phyloP scores from a whole-genome alignment of 768 basidiomycete species.

The Mycena haematopus region DNA sequence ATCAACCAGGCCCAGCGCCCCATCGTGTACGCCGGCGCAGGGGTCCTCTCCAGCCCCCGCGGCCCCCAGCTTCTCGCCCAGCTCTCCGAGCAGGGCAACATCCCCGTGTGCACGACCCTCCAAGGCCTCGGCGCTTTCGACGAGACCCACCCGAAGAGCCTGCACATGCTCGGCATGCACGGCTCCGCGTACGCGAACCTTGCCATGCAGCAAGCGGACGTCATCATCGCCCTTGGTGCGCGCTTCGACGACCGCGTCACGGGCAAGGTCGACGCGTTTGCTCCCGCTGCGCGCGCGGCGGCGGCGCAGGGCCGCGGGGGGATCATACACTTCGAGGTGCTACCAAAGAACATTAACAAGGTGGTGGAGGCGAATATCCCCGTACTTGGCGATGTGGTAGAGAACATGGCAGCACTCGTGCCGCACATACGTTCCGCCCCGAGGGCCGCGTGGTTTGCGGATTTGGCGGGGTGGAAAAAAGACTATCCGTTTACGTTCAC shows the following conservation, averaged over 20 bases:
- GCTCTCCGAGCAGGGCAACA: conserved; percentile 85
- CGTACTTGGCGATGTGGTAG: conserved; percentile 90
- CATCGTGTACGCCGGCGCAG: conserved; percentile 92
- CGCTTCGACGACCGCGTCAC: conserved; percentile 99
- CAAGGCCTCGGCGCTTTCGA: conserved; percentile 97
- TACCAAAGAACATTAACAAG: conserved; percentile 99
- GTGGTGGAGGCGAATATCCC: conserved; percentile 95
- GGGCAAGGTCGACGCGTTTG: conserved; percentile 87
- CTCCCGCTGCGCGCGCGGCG: conserved; percentile 88
- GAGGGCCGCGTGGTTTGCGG: conserved; percentile 81
- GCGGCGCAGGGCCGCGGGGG: conserved; percentile 88
- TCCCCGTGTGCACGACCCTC: conserved; percentile 96
- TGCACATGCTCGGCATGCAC: conserved; percentile 99
- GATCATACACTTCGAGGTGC: conserved; percentile 99
- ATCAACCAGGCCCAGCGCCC: conserved; percentile 94
- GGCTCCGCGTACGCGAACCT: conserved; percentile 96
- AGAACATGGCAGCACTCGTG: conserved; percentile 82
- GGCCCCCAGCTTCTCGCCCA: conserved; percentile 84
- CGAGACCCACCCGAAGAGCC: conserved; percentile 81
- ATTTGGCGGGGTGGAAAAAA: conserved; percentile 85
- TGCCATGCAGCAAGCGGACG: conserved; percentile 96
- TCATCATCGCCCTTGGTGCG: conserved; percentile 95
- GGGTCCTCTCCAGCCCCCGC: conserved; percentile 79
- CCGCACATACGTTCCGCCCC: conserved; percentile 72
- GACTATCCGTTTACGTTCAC: conserved; percentile 90